phyloP scores from a whole-genome alignment of 2,329 filamentous ascomycete genomes.

The Neoscytalidium dimidiatum region DNA sequence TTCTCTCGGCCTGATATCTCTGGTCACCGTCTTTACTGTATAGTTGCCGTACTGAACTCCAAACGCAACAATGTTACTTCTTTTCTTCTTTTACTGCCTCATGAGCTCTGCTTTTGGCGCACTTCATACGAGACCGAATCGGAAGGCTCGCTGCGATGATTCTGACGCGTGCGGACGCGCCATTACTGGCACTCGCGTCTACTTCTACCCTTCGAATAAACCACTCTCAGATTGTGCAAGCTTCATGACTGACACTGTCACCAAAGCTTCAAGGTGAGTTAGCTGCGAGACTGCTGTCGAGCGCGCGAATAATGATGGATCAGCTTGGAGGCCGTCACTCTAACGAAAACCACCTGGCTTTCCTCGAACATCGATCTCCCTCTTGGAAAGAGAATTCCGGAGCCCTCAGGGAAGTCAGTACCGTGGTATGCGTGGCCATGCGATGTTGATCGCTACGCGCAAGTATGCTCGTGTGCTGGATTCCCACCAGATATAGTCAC shows the following conservation, averaged over 20 bases:
- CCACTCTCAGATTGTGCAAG: conserved; percentile 2
- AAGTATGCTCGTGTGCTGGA: conserved; percentile 19
- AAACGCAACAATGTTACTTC: neutral
- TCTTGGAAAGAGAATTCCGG: neutral
- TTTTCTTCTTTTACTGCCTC: neutral
- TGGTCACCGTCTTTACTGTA: too few relatives aligned
- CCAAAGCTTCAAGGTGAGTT: neutral
- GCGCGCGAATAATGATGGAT: neutral
- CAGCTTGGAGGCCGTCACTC: neutral
- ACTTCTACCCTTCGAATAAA: neutral
- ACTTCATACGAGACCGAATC: neutral
- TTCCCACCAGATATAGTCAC: conserved; percentile 6
- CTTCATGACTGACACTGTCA: conserved; percentile 17
- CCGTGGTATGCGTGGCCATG: conserved; percentile 15
- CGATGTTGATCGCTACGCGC: conserved; percentile 13
- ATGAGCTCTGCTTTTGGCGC: neutral
- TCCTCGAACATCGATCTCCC: neutral
- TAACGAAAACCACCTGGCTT: neutral
- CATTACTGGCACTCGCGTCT: neutral
- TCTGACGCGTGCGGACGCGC: neutral
- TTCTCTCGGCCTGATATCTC: too few relatives aligned
- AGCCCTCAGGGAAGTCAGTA: neutral
- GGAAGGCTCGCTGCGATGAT: neutral
- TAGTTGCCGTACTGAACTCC: too few relatives aligned
- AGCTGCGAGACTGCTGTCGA: neutral